Evolutionary conservation across 116 monocot genomes (phyloP), one percentile per base, ranked within the genome.

Genomic region (Trichopus zeylanicus): DNA sequence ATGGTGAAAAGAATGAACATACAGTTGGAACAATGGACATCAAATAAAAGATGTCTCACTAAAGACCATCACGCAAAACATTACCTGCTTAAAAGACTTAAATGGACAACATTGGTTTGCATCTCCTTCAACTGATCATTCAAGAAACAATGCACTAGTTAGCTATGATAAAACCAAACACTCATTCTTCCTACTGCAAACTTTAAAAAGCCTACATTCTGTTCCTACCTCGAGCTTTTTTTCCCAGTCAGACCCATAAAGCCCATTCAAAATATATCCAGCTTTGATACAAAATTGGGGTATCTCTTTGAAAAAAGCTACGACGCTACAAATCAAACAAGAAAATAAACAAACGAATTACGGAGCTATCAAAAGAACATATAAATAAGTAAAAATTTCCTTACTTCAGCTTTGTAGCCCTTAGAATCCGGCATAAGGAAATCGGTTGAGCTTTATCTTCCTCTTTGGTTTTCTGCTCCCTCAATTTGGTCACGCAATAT

Each of bases 161-260:
- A 42, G 13, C 12, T 3, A 42, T 42, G 13, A 2, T n/a, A 13
- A 9, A 42, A 18, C 13, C 4, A 15, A n/a, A 42, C 3, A 1
- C 12, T 16, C 13, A 16, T 16, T n/a, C 3, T 16, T 3, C 12
- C 0, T 16, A 42, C 42, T 42, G 1, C 13, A 42, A 42, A 42
- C 12, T 16, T 12, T 13, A 7, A 39, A 5, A 39, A 39, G 4
- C 0, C 12, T n/a, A 13, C 3, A 42, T n/a, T 42, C 1, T 13
- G 0, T 42, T 53, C 27, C 31, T 74, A 95, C 87, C 87, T 84
- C 79, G 2, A 81, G 70, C 54, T 59, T 78, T 56, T 70, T 87
- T 53, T 95, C 91, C 87, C 91, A 95, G 70, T 91, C 79, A 29
- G 77, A 60, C 23, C 78, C 87, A 70, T 84, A 84, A 3, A 66